Percentiles rank a stretch among this genome's conserved stretches.
Evolutionary conservation across 805 yeast genomes (phyloP).

Genomic region (Candida mattraensis): DNA sequence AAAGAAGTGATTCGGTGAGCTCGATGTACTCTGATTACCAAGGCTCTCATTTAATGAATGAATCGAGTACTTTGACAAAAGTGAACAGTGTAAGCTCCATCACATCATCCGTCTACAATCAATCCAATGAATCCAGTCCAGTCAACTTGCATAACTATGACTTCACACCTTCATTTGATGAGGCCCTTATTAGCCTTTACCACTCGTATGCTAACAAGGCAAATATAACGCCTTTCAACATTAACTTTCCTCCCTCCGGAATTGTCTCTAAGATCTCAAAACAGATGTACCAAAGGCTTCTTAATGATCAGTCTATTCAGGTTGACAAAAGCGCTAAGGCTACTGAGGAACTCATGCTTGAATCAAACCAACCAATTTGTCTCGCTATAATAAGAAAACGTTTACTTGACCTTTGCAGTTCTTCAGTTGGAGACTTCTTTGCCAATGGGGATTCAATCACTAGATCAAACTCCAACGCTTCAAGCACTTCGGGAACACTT

Average conservation of each 20-base stretch:
- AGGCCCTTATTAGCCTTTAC: conserved; percentile 45
- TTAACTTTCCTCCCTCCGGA: conserved; percentile 66
- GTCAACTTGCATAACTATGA: conserved; percentile 26
- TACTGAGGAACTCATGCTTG: conserved; percentile 30
- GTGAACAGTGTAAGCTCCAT: conserved; percentile 27
- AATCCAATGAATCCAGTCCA: conserved; percentile 18
- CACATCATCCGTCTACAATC: conserved; percentile 20
- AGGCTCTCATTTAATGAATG: conserved; percentile 1
- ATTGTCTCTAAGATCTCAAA: conserved; percentile 60
- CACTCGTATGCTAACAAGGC: conserved; percentile 54
- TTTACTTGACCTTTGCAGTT: conserved; percentile 32
- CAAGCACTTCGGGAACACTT: conserved; percentile 13
- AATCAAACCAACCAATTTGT: conserved; percentile 25
- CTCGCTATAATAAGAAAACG: conserved; percentile 34
- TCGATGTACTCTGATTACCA: conserved; percentile 21
- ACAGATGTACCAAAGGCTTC: conserved; percentile 41
- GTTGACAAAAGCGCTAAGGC: conserved; percentile 27
- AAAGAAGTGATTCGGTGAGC: conserved; percentile 21
- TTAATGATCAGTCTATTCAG: conserved; percentile 18
- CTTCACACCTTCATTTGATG: conserved; percentile 43
- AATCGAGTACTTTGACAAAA: conserved; percentile 13
- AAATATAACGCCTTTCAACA: conserved; percentile 66
- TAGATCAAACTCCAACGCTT: conserved; percentile 29
- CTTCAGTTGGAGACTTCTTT: conserved; percentile 17
- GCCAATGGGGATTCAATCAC: conserved; percentile 22